Percentiles rank a stretch among this genome's conserved stretches.
Evolutionary conservation across 805 yeast genomes (phyloP).

Genomic region (Candida montana): DNA sequence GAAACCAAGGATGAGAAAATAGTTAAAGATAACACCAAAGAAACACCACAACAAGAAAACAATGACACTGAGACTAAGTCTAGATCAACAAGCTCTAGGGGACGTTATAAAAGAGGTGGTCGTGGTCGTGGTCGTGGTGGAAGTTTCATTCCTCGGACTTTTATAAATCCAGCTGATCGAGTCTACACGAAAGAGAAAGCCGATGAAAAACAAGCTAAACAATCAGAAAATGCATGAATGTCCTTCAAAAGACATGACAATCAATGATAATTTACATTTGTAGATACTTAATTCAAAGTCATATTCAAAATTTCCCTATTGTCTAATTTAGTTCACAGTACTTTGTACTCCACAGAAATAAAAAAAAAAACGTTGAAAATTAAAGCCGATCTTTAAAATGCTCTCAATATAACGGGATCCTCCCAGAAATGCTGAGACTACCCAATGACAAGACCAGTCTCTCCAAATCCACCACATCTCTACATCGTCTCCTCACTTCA

Average conservation of each 20-base stretch:
- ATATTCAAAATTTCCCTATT: too few species aligned
- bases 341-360: too few species aligned
- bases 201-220: not conserved
- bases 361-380: too few species aligned
- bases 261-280: not conserved
- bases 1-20: too few species aligned
- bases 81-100: constrained; percentile 1
- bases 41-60: too few species aligned
- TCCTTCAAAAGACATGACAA: too few species aligned
- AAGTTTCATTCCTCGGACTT: not conserved
- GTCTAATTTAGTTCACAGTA: too few species aligned
- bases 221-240: not conserved
- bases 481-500: not conserved
- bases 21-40: too few species aligned
- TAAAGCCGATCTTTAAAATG: too few species aligned
- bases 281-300: too few species aligned
- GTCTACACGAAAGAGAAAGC: constrained; percentile 3
- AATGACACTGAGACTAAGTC: not conserved
- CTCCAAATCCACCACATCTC: constrained; percentile 10
- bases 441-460: not conserved
- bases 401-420: too few species aligned
- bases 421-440: too few species aligned
- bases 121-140: constrained; percentile 10
- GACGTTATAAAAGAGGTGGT: constrained; percentile 9
- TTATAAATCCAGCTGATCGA: constrained; percentile 1